Evolutionary conservation across 331 rosid genomes (phyloP).

Genomic region (Acacia pycnantha): DNA sequence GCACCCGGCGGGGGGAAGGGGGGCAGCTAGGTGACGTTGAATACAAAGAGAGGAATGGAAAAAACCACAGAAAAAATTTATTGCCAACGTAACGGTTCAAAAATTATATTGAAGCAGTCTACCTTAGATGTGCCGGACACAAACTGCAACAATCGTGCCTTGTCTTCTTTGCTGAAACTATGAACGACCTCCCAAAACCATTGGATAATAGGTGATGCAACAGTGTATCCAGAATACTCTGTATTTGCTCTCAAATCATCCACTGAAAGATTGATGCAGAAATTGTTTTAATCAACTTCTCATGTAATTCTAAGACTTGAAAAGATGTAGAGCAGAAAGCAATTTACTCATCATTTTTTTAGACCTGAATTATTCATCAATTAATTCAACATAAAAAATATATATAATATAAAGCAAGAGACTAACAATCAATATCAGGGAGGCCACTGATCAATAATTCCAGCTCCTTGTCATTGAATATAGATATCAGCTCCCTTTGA

Average conservation of each 20-base stretch:
- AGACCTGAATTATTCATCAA: not conserved
- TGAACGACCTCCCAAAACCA: constrained; percentile 99
- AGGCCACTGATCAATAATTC: constrained; percentile 96
- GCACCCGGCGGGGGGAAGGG: not conserved
- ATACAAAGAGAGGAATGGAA: not conserved
- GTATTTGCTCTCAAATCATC: constrained; percentile 98
- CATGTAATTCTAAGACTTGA: constrained; percentile 1
- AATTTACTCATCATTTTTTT: not conserved
- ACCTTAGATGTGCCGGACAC: constrained; percentile 99
- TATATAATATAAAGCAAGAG: not conserved
- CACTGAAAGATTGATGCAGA: constrained; percentile 59
- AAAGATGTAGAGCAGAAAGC: not conserved
- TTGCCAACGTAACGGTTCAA: not conserved
- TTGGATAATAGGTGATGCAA: constrained; percentile 82
- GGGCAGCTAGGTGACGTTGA: not conserved
- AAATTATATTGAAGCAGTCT: constrained; percentile 18
- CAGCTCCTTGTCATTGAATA: constrained; percentile 91
- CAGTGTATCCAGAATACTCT: constrained; percentile 94
- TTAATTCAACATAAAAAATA: not conserved
- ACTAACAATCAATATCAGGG: constrained; percentile 98
- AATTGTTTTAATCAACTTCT: constrained; percentile 24
- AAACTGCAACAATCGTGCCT: constrained; percentile 98
- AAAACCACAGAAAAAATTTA: not conserved
- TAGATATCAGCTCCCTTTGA: constrained; percentile 72
- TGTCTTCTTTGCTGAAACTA: constrained; percentile 94